Evolutionary conservation across 1,284 basidiomycete genomes (phyloP), one percentile per base, ranked within the genome.

Genomic region (Psilocybe mexicana): DNA sequence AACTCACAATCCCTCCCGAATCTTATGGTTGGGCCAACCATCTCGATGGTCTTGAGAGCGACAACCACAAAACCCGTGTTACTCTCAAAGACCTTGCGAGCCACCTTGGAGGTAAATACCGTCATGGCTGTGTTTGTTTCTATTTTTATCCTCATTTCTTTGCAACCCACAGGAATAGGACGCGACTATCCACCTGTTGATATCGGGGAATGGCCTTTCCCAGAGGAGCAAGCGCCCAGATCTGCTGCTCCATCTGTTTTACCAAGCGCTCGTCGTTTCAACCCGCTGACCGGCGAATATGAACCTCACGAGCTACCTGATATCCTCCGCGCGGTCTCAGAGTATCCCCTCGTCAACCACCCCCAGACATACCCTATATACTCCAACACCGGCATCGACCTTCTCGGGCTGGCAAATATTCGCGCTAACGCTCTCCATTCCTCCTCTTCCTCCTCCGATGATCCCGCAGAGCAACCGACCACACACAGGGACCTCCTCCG

Each of bases 321-420:
- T 4, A 58, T 80, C 3, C 66, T 78, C 40, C 62, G 74, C 25
- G 69, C 73, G 1, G 64, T 81, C 8, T 65, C 71, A 1, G 61
- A 69, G 18, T 72, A 65, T 54, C 76, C 68, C 2, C 75, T 79
- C 18, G 67, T 76, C 30, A 68, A 74, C n/a, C 65, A 72, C 2
- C 81, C 79, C 2, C 78, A 76, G 51, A 65, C 69, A 2, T 80
- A 74, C 58, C 79, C 80, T 0, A 68, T 77, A 12, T 83, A 83
- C 59, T 83, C 81, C 11, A 83, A 82, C 57, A 75, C 77, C 0
- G 82, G 79, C 0, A 74, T 75, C 18, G 66, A 69, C 23, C 30
- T 80, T 1, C 67, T 81, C 6, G 79, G 79, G 11, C 66, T 76
- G 6, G 70, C 74, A 7, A 76, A 78, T 52, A 70, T 81, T 8